Percentiles rank a stretch among this genome's conserved stretches.
Evolutionary conservation across 2,329 filamentous ascomycete species (phyloP).

Genomic region (Colletotrichum tofieldiae): DNA sequence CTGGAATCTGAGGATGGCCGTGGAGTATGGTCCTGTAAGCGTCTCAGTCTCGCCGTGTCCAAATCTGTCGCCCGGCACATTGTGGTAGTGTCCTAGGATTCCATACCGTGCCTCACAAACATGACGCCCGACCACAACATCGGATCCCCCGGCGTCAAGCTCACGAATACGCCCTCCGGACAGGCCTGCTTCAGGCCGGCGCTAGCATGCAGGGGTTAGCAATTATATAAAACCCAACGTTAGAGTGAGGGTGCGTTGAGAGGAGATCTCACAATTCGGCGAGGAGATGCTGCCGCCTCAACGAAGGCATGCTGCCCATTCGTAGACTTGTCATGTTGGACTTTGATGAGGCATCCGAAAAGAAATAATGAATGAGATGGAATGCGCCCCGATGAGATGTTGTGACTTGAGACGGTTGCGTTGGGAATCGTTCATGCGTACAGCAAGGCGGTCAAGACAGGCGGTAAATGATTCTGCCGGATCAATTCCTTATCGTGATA

Average conservation of each 20-base stretch:
- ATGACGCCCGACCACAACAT: conserved; percentile 91
- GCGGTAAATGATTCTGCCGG: conserved; percentile 52
- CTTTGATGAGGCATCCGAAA: conserved; percentile 11
- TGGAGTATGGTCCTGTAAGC: conserved; percentile 84
- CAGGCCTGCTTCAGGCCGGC: conserved; percentile 85
- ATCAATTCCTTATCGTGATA: conserved; percentile 39
- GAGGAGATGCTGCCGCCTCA: conserved; percentile 83
- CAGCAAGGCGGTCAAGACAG: conserved; percentile 46
- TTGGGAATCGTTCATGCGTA: conserved; percentile 37
- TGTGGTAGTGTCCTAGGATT: background rate
- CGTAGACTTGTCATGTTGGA: conserved; percentile 60
- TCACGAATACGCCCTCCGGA: conserved; percentile 90
- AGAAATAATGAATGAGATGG: conserved; percentile 18
- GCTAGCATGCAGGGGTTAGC: conserved; percentile 62
- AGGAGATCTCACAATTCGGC: conserved; percentile 78
- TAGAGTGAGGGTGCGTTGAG: conserved; percentile 12
- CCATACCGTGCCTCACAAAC: conserved; percentile 87
- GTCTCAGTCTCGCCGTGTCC: conserved; percentile 28
- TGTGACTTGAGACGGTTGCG: conserved; percentile 33
- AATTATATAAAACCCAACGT: conserved; percentile 43
- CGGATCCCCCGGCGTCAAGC: conserved; percentile 84
- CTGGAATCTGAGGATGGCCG: conserved; percentile 90
- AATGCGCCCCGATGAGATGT: conserved; percentile 17
- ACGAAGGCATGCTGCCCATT: conserved; percentile 65
- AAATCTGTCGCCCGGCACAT: background rate